phyloP scores from a whole-genome alignment of 2,329 filamentous ascomycete species.

The Paraphoma sp. region DNA sequence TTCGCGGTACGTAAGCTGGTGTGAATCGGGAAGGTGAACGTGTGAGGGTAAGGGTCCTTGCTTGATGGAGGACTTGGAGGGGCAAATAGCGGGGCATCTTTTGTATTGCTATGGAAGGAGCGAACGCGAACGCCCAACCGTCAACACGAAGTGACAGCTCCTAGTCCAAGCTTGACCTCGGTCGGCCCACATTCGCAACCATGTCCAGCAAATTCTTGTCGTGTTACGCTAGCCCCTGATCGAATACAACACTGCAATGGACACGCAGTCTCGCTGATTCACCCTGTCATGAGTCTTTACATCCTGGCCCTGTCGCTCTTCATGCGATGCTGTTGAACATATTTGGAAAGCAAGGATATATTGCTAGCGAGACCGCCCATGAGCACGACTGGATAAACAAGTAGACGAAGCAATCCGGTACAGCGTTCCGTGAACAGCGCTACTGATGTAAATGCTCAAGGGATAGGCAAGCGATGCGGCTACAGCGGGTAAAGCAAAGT shows the following conservation, averaged over 20 bases:
- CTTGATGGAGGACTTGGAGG: constrained; percentile 25
- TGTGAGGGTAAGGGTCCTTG: constrained; percentile 18
- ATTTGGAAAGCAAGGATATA: too few species aligned
- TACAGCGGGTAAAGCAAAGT: not conserved
- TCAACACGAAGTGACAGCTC: not conserved
- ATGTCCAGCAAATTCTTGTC: too few species aligned
- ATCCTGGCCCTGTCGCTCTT: too few species aligned
- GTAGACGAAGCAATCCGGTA: too few species aligned
- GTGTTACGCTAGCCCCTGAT: too few species aligned
- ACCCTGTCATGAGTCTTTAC: too few species aligned
- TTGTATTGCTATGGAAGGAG: constrained; percentile 6
- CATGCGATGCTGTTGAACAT: too few species aligned
- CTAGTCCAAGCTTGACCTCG: constrained; percentile 11
- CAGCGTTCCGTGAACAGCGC: not conserved
- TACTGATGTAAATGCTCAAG: not conserved
- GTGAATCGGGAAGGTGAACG: constrained; percentile 41
- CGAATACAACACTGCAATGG: too few species aligned
- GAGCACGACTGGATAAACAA: not conserved
- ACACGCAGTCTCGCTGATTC: too few species aligned
- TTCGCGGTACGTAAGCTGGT: constrained; percentile 32
- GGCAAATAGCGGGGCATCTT: constrained; percentile 26
- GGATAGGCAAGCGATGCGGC: not conserved
- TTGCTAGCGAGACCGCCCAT: too few species aligned
- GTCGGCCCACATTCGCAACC: not conserved
- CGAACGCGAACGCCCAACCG: constrained; percentile 4